phyloP scores from a whole-genome alignment of 371 early-diverging fungal genomes.

The Lichtheimia ramosa region DNA sequence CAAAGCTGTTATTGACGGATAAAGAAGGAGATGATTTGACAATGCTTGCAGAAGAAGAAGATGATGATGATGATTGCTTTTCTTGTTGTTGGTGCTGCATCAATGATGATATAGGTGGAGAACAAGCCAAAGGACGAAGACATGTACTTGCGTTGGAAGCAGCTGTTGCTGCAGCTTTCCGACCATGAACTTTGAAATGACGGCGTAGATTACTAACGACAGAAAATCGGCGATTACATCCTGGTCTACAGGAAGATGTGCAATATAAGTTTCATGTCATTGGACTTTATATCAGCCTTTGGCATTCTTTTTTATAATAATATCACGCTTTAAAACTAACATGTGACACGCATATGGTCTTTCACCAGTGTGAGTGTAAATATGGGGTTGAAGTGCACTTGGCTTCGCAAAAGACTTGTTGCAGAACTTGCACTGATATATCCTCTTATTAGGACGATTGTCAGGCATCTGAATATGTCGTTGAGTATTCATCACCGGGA shows the following conservation, averaged over 20 bases:
- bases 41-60: neutral
- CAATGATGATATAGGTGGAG: neutral
- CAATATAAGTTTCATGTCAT: neutral
- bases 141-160: too few relatives aligned
- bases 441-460: slow-evolving; percentile 1
- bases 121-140: neutral
- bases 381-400: slow-evolving; percentile 13
- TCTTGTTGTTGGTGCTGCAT: neutral
- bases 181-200: slow-evolving; percentile 12
- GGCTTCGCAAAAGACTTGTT: slow-evolving; percentile 13
- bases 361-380: slow-evolving; percentile 19
- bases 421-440: slow-evolving; percentile 10
- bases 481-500: too few relatives aligned
- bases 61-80: neutral
- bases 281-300: neutral
- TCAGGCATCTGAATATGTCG: too few relatives aligned
- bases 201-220: slow-evolving; percentile 14
- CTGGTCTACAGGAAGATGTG: neutral
- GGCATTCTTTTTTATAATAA: neutral
- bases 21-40: neutral
- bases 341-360: slow-evolving; percentile 16
- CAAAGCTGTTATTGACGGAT: neutral
- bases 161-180: neutral
- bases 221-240: slow-evolving; percentile 8
- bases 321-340: slow-evolving; percentile 3